These are phyloP conservation scores for Rhizopogon rudus DNA, from an alignment of 768 basidiomycete genomes.

Conservation along the genomic window DNA sequence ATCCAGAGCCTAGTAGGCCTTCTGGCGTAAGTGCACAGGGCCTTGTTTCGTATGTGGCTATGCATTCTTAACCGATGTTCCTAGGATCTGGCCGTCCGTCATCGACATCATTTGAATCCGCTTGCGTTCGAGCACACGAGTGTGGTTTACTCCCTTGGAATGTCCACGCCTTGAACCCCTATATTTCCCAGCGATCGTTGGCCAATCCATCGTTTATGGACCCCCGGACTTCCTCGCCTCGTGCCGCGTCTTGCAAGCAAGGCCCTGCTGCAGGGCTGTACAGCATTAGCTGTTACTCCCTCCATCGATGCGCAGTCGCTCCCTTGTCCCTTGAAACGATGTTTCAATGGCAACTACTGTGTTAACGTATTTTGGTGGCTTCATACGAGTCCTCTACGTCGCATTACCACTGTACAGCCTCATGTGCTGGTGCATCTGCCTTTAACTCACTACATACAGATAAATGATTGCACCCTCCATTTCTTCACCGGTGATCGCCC, in stretches of 20 bases:
- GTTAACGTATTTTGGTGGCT: no score
- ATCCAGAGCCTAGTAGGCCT: conserved; percentile 36
- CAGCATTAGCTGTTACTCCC: neutral
- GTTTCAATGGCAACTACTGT: neutral
- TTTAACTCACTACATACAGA: neutral
- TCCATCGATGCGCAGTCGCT: neutral
- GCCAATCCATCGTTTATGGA: neutral
- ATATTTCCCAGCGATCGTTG: neutral
- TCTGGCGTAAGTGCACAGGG: conserved; percentile 29
- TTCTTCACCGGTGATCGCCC: no score
- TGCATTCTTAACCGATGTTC: neutral
- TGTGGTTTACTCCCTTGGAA: neutral
- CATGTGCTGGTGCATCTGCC: neutral
- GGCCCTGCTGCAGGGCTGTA: neutral
- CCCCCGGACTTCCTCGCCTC: neutral
- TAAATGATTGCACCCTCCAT: neutral
- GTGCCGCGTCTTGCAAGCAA: neutral
- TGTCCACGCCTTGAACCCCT: neutral
- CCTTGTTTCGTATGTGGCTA: neutral
- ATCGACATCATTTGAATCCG: conserved; percentile 32
- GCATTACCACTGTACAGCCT: neutral
- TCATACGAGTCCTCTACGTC: neutral
- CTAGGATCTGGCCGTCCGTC: conserved; percentile 39
- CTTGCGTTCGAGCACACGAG: neutral
- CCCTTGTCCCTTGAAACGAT: neutral